phyloP scores from a whole-genome alignment of 2,329 filamentous ascomycete genomes.

The Zasmidium citrigriseum region DNA sequence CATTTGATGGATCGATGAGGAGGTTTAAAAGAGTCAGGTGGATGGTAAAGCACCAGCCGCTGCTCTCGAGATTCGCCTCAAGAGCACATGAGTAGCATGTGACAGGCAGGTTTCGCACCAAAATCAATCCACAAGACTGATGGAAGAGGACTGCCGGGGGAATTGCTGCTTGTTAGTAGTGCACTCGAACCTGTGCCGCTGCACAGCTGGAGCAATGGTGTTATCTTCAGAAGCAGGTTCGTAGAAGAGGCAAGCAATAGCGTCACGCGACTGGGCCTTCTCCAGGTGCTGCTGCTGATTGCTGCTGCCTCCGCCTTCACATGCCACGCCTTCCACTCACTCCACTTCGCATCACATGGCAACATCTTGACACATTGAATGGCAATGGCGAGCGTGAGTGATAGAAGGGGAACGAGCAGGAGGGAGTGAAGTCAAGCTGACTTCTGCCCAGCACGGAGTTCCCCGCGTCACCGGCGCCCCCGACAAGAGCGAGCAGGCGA shows the following conservation, averaged over 20 bases:
- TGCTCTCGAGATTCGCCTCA: background rate
- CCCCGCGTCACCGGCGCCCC: constrained; percentile 58
- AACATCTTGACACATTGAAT: background rate
- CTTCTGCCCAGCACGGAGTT: constrained; percentile 71
- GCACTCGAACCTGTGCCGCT: constrained; percentile 1
- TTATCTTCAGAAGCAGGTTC: background rate
- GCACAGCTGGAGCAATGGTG: background rate
- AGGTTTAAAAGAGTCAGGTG: background rate
- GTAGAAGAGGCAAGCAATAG: background rate
- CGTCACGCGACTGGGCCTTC: constrained; percentile 5
- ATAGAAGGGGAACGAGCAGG: constrained; percentile 10
- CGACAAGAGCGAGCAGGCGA: constrained; percentile 67
- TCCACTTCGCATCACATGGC: background rate
- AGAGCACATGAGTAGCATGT: background rate
- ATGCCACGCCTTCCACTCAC: background rate
- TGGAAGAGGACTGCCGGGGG: background rate
- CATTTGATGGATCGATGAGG: background rate
- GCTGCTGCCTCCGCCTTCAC: background rate
- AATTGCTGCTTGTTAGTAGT: constrained; percentile 7
- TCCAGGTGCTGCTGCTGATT: constrained; percentile 4
- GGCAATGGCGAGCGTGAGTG: constrained; percentile 13
- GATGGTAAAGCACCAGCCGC: background rate
- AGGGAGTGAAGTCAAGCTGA: constrained; percentile 23
- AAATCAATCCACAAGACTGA: background rate
- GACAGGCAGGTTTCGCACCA: no score